Evolutionary conservation across 371 early-diverging fungal species (phyloP).

Genomic region (Massospora cicadina): DNA sequence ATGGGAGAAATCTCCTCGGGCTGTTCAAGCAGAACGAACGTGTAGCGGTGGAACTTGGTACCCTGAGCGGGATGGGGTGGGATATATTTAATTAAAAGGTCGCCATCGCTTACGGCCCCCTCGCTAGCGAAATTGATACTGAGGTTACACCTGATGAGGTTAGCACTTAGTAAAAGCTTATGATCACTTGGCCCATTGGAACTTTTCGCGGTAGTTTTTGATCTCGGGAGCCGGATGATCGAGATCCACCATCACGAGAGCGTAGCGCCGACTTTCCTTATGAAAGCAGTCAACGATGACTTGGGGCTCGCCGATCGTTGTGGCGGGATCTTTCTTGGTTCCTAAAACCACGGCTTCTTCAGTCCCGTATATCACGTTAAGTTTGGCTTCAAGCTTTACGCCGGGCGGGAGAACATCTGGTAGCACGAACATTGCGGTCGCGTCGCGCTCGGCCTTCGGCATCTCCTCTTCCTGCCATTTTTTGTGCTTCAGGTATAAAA

Average conservation of each 20-base stretch:
- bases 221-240: constrained; percentile 39
- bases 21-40: constrained; percentile 47
- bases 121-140: background rate
- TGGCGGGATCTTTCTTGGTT: constrained; percentile 6
- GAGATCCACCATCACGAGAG: constrained; percentile 53
- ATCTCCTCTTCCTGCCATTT: constrained; percentile 3
- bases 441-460: constrained; percentile 21
- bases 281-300: constrained; percentile 44
- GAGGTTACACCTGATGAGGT: background rate
- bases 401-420: constrained; percentile 49
- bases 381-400: constrained; percentile 25
- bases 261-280: constrained; percentile 43
- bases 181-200: constrained; percentile 41
- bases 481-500: background rate
- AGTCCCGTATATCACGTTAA: constrained; percentile 24
- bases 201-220: constrained; percentile 39
- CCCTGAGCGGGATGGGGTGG: constrained; percentile 73
- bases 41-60: constrained; percentile 60
- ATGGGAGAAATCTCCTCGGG: no score
- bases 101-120: constrained; percentile 18
- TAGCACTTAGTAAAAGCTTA: background rate
- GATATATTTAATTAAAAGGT: constrained; percentile 41
- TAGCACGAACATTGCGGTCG: constrained; percentile 59
- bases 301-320: constrained; percentile 35
- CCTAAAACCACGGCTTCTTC: constrained; percentile 29